Conservation (phyloP, 176 grass and related monocot species). For the Olyra latifolia region DNA sequence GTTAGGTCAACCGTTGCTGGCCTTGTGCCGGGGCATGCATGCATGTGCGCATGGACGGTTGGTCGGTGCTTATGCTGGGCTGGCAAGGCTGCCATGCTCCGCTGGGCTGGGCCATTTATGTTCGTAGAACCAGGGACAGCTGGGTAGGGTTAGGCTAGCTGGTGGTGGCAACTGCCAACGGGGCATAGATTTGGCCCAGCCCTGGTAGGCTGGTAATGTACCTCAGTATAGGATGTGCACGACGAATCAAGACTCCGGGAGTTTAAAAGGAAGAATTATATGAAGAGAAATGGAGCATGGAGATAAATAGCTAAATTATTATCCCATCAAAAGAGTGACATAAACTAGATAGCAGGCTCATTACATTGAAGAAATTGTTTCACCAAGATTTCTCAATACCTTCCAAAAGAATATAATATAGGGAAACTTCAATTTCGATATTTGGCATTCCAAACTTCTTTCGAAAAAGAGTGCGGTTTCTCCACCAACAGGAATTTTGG, state of each 20-base stretch:
- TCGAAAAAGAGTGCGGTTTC: no score
- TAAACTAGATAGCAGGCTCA: no score
- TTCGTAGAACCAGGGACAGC: not conserved
- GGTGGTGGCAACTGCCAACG: not conserved
- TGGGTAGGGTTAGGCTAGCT: not conserved
- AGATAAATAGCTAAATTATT: no score
- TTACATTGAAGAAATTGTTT: no score
- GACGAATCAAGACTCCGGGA: not conserved
- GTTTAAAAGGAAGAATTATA: not conserved
- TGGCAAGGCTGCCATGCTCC: not conserved
- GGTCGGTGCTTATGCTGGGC: not conserved
- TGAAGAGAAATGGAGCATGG: no score
- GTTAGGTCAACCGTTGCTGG: not conserved
- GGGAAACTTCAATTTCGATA: no score
- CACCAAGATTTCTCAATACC: no score
- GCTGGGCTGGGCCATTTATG: not conserved
- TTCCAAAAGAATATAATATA: no score
- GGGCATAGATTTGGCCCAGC: not conserved
- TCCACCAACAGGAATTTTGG: no score
- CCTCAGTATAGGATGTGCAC: not conserved
- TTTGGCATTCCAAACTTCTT: no score
- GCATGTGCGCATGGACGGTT: not conserved
- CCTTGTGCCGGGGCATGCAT: not conserved
- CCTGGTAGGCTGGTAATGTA: no score
- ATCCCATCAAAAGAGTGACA: no score